phyloP scores from a whole-genome alignment of 495 filamentous ascomycete genomes.

The Elaphomyces granulatus region DNA sequence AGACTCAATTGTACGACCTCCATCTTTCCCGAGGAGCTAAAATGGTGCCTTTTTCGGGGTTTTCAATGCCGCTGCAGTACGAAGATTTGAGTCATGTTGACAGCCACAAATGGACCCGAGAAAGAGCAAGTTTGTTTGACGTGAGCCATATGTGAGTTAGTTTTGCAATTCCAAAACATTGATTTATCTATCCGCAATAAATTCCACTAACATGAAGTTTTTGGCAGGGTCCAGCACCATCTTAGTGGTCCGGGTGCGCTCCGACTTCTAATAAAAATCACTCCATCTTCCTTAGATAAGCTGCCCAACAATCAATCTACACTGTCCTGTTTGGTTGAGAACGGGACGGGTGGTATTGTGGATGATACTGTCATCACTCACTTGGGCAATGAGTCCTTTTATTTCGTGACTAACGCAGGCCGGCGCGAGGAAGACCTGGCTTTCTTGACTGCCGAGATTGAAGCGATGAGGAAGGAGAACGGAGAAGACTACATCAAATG shows the following conservation, averaged over 20 bases:
- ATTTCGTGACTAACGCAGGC: constrained; percentile 92
- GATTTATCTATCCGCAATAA: too few relatives aligned
- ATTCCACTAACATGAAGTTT: too few relatives aligned
- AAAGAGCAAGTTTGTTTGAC: constrained; percentile 82
- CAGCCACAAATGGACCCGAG: constrained; percentile 77
- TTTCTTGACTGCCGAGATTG: constrained; percentile 54
- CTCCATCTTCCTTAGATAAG: constrained; percentile 49
- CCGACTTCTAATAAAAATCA: constrained; percentile 63
- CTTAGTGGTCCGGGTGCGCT: constrained; percentile 67
- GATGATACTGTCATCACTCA: constrained; percentile 86
- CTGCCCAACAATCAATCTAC: constrained; percentile 50
- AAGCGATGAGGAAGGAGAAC: constrained; percentile 32
- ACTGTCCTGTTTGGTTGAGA: constrained; percentile 65
- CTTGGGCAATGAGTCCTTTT: constrained; percentile 54
- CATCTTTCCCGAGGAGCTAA: constrained; percentile 70
- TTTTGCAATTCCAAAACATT: too few relatives aligned
- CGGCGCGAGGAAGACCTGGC: constrained; percentile 73
- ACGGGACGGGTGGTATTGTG: constrained; percentile 73
- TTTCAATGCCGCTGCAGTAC: constrained; percentile 87
- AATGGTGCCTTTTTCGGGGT: constrained; percentile 96
- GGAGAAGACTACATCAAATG: constrained; percentile 43
- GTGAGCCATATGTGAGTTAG: constrained; percentile 42
- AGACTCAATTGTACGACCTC: constrained; percentile 73
- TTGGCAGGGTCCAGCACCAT: constrained; percentile 47
- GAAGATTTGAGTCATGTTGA: constrained; percentile 53